Evolutionary conservation across 148 eudicot species (phyloP).

Genomic region (Cornus florida): DNA sequence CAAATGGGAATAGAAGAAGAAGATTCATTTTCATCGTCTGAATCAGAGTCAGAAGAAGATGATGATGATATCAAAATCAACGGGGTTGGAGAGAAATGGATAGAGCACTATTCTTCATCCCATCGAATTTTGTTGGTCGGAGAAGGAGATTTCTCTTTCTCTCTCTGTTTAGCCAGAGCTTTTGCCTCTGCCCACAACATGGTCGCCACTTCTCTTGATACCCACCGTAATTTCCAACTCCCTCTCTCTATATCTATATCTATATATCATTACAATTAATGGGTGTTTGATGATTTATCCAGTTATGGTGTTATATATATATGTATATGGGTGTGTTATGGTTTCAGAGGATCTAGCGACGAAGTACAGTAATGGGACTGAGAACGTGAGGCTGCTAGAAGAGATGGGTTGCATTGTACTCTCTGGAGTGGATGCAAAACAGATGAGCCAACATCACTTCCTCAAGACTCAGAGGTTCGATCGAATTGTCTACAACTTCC

Average conservation of each 20-base stretch:
- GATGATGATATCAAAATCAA: not conserved
- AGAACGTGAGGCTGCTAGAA: constrained; percentile 29
- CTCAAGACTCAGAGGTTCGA: constrained; percentile 34
- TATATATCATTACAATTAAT: not conserved
- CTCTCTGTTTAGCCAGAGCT: constrained; percentile 35
- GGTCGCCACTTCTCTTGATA: constrained; percentile 42
- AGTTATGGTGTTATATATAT: not conserved
- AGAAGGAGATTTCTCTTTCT: constrained; percentile 50
- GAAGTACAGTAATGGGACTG: constrained; percentile 26
- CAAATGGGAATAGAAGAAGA: too few species aligned
- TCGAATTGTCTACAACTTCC: constrained; percentile 38
- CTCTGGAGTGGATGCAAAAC: constrained; percentile 27
- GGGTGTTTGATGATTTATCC: not conserved
- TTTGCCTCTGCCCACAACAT: constrained; percentile 37
- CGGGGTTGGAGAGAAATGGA: constrained; percentile 18
- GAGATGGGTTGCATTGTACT: constrained; percentile 30
- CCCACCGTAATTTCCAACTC: constrained; percentile 7
- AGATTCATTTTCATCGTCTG: too few species aligned
- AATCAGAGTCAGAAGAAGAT: too few species aligned
- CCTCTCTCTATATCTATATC: not conserved
- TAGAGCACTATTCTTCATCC: constrained; percentile 27
- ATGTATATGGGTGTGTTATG: not conserved
- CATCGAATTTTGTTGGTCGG: constrained; percentile 39
- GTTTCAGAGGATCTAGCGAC: constrained; percentile 19
- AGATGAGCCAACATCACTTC: constrained; percentile 30